Evolutionary conservation across 768 basidiomycete genomes (phyloP).

Genomic region (Cyathus striatus): DNA sequence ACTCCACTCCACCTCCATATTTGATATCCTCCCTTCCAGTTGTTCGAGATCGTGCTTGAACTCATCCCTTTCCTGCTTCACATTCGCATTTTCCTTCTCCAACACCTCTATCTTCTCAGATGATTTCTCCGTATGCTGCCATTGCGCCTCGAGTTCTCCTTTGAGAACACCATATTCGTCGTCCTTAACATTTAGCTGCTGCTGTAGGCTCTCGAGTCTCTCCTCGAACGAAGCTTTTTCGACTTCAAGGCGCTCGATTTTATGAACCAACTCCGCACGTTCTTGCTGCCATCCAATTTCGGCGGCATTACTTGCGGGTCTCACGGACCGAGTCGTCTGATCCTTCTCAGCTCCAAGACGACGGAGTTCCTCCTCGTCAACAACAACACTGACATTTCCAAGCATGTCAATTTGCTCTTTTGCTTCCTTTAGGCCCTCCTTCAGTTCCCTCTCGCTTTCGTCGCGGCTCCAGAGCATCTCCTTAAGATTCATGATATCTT

Average conservation of each 20-base stretch:
- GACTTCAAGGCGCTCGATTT: slow-evolving; percentile 35
- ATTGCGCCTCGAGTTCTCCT: slow-evolving; percentile 66
- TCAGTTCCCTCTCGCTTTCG: slow-evolving; percentile 47
- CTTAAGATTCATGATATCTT: slow-evolving; percentile 39
- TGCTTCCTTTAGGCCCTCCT: slow-evolving; percentile 47
- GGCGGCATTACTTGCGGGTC: slow-evolving; percentile 32
- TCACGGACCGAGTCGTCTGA: slow-evolving; percentile 33
- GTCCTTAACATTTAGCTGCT: slow-evolving; percentile 34
- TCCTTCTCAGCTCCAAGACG: slow-evolving; percentile 34
- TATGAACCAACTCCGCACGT: slow-evolving; percentile 35
- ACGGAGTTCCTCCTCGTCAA: slow-evolving; percentile 40
- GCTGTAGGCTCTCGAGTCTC: slow-evolving; percentile 35
- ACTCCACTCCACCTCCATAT: slow-evolving; percentile 51
- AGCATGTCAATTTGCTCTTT: slow-evolving; percentile 60
- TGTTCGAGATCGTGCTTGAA: slow-evolving; percentile 33
- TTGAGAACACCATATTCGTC: slow-evolving; percentile 47
- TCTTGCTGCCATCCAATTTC: slow-evolving; percentile 50
- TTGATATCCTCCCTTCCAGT: slow-evolving; percentile 34
- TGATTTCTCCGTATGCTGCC: slow-evolving; percentile 56
- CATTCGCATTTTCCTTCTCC: slow-evolving; percentile 25
- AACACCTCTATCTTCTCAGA: slow-evolving; percentile 41
- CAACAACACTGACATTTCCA: slow-evolving; percentile 39
- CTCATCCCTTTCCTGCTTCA: slow-evolving; percentile 35
- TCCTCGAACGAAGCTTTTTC: slow-evolving; percentile 39
- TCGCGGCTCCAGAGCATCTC: slow-evolving; percentile 42